These are phyloP conservation scores for Acanthamoeba quina DNA, from an alignment of 208 protist genomes.

Conservation along the genomic window DNA sequence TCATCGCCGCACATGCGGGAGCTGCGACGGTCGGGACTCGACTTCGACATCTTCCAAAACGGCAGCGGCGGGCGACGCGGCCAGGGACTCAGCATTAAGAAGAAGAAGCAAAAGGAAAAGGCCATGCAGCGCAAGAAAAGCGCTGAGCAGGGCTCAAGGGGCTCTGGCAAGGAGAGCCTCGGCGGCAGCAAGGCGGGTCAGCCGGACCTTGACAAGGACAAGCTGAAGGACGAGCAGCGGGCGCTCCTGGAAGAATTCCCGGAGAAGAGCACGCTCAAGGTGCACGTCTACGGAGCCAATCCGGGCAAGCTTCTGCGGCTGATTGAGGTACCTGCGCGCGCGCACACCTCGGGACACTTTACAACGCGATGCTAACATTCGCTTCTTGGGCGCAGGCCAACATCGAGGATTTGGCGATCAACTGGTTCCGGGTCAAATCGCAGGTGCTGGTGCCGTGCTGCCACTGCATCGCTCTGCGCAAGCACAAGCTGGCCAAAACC, in stretches of 20 bases:
- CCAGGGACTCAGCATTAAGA: background rate
- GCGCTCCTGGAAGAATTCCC: conserved; percentile 54
- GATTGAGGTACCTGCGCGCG: background rate
- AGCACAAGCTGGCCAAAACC: conserved; percentile 54
- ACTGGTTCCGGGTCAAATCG: conserved; percentile 56
- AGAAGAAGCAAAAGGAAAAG: no score
- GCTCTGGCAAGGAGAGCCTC: background rate
- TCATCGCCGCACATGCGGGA: conserved; percentile 1
- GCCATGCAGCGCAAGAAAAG: background rate
- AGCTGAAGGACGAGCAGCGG: conserved; percentile 50
- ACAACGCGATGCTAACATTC: background rate
- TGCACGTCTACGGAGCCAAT: conserved; percentile 66
- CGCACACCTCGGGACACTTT: background rate
- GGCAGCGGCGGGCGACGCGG: background rate
- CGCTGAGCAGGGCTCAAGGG: background rate
- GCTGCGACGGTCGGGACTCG: conserved; percentile 9
- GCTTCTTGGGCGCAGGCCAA: background rate
- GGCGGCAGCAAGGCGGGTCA: background rate
- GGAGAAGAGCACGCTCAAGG: background rate
- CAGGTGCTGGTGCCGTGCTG: conserved; percentile 53
- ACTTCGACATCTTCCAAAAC: conserved; percentile 21
- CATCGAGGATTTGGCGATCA: conserved; percentile 57
- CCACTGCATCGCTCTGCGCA: conserved; percentile 38
- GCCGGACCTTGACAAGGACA: background rate
- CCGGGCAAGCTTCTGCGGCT: conserved; percentile 54